Conservation (phyloP, 2,329 filamentous ascomycete genomes). For the Colletotrichum paranaense region DNA sequence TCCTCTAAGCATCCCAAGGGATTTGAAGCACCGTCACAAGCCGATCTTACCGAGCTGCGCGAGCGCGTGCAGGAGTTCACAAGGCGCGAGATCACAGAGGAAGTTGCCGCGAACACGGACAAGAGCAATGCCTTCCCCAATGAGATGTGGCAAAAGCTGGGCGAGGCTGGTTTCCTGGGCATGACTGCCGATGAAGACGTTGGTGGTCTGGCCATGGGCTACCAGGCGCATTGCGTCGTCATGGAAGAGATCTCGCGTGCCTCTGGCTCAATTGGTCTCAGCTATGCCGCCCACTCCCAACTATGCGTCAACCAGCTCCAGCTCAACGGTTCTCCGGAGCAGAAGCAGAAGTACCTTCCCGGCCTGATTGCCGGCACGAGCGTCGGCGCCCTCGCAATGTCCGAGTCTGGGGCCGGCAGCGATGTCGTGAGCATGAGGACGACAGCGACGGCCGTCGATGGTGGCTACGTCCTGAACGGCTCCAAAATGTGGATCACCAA, state of each 20-base stretch:
- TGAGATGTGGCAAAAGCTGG: conserved; percentile 93
- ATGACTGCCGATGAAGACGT: conserved; percentile 94
- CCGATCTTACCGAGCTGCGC: conserved; percentile 83
- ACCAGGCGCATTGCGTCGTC: conserved; percentile 95
- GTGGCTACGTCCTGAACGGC: conserved; percentile 87
- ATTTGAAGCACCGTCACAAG: conserved; percentile 75
- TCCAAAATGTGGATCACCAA: conserved; percentile 99
- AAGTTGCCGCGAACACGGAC: conserved; percentile 86
- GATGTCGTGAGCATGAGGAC: conserved; percentile 98
- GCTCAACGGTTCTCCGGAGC: conserved; percentile 82
- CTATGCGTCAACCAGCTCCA: conserved; percentile 97
- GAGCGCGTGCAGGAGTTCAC: conserved; percentile 91
- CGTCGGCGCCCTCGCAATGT: conserved; percentile 94
- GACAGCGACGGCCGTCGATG: conserved; percentile 81
- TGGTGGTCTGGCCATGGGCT: conserved; percentile 90
- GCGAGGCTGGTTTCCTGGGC: conserved; percentile 89
- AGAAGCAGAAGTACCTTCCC: conserved; percentile 85
- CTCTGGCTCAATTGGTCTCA: conserved; percentile 85
- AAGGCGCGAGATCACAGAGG: conserved; percentile 85
- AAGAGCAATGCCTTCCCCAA: conserved; percentile 87
- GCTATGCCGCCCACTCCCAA: conserved; percentile 95
- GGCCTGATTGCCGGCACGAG: conserved; percentile 82
- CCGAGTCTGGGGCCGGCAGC: conserved; percentile 87
- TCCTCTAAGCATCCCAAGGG: conserved; percentile 72
- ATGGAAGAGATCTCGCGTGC: conserved; percentile 95